phyloP scores from a whole-genome alignment of 352 stramenopile genomes.

The Globisporangium mamillatum region DNA sequence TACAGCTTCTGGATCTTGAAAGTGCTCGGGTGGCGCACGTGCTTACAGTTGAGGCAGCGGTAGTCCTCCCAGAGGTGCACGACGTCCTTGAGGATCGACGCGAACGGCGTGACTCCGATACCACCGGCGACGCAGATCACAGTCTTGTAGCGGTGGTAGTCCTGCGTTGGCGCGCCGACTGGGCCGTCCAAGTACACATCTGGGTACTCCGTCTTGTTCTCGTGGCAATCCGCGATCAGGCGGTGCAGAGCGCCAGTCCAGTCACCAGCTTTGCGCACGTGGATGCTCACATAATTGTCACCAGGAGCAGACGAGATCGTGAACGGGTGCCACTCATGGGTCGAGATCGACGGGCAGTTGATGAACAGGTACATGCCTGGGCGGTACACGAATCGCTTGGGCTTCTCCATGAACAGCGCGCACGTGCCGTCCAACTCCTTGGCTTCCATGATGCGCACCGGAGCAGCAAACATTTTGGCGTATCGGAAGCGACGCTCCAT shows the following conservation, averaged over 20 bases:
- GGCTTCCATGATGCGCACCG: conserved; percentile 64
- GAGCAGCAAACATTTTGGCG: conserved; percentile 64
- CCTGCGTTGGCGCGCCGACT: conserved; percentile 68
- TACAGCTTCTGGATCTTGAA: conserved; percentile 85
- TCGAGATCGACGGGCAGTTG: conserved; percentile 78
- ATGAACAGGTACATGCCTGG: conserved; percentile 89
- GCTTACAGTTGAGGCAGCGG: conserved; percentile 70
- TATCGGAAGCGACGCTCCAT: conserved; percentile 69
- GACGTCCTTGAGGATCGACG: conserved; percentile 76
- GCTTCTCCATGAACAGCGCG: conserved; percentile 77
- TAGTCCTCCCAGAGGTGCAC: conserved; percentile 76
- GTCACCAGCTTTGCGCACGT: conserved; percentile 74
- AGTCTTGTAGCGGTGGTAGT: conserved; percentile 75
- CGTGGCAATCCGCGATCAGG: conserved; percentile 62
- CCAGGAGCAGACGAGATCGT: conserved; percentile 85
- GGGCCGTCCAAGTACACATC: conserved; percentile 74
- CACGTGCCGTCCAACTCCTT: conserved; percentile 65
- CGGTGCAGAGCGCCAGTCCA: conserved; percentile 65
- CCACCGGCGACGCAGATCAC: conserved; percentile 72
- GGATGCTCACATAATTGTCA: conserved; percentile 81
- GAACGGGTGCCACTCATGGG: conserved; percentile 90
- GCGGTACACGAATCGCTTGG: conserved; percentile 64
- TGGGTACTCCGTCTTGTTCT: conserved; percentile 59
- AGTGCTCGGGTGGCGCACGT: conserved; percentile 60
- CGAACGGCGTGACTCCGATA: conserved; percentile 83